Conservation (phyloP, 306 rosid species). For the Rosa lucieae region DNA sequence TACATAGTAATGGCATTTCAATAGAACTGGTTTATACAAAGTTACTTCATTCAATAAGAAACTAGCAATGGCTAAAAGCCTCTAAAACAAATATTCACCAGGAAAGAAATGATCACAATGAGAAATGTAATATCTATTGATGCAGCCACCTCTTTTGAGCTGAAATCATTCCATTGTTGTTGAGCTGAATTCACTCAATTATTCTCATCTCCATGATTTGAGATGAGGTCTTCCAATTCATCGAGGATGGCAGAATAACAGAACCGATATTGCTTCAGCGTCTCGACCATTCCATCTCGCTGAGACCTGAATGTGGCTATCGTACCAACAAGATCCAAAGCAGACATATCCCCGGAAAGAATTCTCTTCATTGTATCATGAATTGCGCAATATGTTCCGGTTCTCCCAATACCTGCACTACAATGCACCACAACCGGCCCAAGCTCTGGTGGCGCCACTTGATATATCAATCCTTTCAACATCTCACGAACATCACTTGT, state of each 20-base stretch:
- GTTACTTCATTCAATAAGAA: background rate
- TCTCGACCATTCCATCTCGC: conserved; percentile 96
- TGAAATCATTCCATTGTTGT: conserved; percentile 26
- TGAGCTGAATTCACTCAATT: conserved; percentile 24
- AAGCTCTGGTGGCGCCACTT: conserved; percentile 48
- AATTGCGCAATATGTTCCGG: conserved; percentile 87
- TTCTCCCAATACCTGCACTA: conserved; percentile 99
- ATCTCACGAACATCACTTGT: conserved; percentile 73
- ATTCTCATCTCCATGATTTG: conserved; percentile 19
- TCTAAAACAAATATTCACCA: background rate
- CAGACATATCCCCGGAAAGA: conserved; percentile 86
- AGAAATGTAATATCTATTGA: background rate
- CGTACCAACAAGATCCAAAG: conserved; percentile 69
- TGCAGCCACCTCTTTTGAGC: conserved; percentile 32
- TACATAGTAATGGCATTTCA: background rate
- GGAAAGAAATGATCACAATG: background rate
- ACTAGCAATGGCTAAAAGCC: background rate
- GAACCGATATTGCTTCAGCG: conserved; percentile 63
- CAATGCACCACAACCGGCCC: conserved; percentile 95
- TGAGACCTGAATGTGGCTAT: conserved; percentile 76
- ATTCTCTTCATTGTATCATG: conserved; percentile 91
- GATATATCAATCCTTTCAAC: conserved; percentile 55
- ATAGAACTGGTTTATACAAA: background rate
- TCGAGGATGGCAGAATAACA: conserved; percentile 61
- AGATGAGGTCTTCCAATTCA: conserved; percentile 72